A percentile compares a stretch with the other conserved stretches of the same genome.
phyloP scores from a whole-genome alignment of 2,329 filamentous ascomycete genomes.

The Fusarium camptoceras region DNA sequence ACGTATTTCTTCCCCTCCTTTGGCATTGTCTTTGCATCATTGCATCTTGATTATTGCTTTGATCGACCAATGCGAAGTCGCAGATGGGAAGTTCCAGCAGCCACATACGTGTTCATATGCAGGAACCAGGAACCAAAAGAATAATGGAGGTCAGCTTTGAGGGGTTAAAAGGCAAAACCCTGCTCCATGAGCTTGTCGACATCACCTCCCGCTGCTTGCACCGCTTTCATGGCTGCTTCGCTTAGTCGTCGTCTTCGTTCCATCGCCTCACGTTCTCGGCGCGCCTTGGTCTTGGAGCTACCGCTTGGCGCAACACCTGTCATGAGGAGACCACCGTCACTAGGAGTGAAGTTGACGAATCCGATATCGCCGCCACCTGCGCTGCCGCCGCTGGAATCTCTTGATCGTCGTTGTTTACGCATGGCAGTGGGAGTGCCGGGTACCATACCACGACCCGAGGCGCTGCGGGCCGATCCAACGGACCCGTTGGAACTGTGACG shows the following conservation, averaged over 20 bases:
- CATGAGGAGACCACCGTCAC: conserved; percentile 82
- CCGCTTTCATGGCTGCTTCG: conserved; percentile 75
- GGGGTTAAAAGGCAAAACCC: conserved; percentile 57
- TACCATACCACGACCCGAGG: conserved; percentile 53
- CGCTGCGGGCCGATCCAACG: conserved; percentile 51
- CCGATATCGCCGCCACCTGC: conserved; percentile 55
- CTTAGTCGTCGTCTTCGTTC: conserved; percentile 78
- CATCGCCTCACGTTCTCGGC: conserved; percentile 86
- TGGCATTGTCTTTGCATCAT: conserved; percentile 1
- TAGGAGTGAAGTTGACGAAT: conserved; percentile 92
- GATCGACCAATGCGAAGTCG: conserved; percentile 7
- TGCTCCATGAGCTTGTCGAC: conserved; percentile 64
- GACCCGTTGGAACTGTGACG: conserved; percentile 57
- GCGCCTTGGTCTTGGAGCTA: conserved; percentile 92
- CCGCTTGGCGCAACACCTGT: conserved; percentile 92
- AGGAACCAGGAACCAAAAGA: conserved; percentile 28
- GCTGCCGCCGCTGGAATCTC: conserved; percentile 51
- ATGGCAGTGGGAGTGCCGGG: conserved; percentile 56
- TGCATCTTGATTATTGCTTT: neutral
- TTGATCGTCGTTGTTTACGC: conserved; percentile 55
- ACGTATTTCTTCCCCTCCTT: neutral
- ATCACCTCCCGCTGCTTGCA: conserved; percentile 78
- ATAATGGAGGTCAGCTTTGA: neutral
- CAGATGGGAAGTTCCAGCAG: conserved; percentile 8
- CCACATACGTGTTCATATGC: conserved; percentile 27